Base-by-base conservation (phyloP, 371 early-diverging fungal species). In the Edhazardia aedis region DNA sequence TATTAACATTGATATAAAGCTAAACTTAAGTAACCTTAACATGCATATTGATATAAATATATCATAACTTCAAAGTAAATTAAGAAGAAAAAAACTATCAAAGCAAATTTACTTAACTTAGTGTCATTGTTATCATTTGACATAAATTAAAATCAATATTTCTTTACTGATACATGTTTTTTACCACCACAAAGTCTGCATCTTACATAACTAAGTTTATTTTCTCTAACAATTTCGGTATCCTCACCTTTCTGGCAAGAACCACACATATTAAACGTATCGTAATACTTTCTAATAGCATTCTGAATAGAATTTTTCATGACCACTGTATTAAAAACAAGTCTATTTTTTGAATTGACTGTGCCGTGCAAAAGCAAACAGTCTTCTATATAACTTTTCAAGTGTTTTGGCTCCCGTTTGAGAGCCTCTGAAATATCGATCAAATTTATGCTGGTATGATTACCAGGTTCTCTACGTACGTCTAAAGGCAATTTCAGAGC, bases 241-340 rank as follows among this genome's bases (percentile, higher is more conserved):
- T 64, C 52, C 29, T 68, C 58, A 14, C 53, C n/a, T n/a, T n/a
- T 61, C 14, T 56, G 62, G 51, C 72, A 71, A 21, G 56, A 40
- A 29, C 55, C 62, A 45, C 72, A 71, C n/a, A 64, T 53, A n/a
- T 69, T 64, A 58, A 63, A 71, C 14, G 61, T 51, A 33, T 67
- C 67, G 11, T 69, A 67, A 55, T 69, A 71, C 23, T 39, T 61
- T 39, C 66, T 51, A 7, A 71, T 25, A 21, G 65, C 49, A 22
- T 65, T 56, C 46, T 71, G 71, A 0, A 71, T 28, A 22, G 66
- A 59, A 24, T 59, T 48, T 44, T 62, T 62, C 33, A 67, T 50
- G 43, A 54, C 67, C 19, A 42, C 58, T 16, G 69, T 69, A 29
- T 68, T 63, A n/a, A 71, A 24, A 7, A 63, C 45, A 12, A 71